phyloP scores from a whole-genome alignment of 352 stramenopile species.

The Thalassiosira exigua region DNA sequence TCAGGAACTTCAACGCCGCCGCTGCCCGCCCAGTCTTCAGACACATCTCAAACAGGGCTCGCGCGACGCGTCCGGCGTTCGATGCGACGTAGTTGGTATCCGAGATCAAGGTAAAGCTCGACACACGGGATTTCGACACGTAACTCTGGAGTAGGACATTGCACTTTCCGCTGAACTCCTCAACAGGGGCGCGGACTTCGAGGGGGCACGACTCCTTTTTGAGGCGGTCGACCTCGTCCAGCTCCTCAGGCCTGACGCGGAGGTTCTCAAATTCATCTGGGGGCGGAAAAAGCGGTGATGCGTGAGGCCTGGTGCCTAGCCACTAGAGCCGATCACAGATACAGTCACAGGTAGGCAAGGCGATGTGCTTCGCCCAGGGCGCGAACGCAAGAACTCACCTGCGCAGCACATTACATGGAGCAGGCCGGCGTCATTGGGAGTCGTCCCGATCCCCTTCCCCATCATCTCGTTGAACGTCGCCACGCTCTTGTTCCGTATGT shows the following conservation, averaged over 20 bases:
- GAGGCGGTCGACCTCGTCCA: constrained; percentile 92
- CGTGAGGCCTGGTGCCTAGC: too few relatives aligned
- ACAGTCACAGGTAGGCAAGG: too few relatives aligned
- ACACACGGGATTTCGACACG: constrained; percentile 89
- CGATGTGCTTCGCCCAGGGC: too few relatives aligned
- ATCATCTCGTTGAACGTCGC: constrained; percentile 97
- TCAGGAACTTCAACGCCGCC: constrained; percentile 90
- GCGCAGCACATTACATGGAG: constrained; percentile 86
- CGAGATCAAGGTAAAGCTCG: constrained; percentile 96
- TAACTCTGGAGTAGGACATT: constrained; percentile 96
- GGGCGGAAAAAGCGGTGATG: too few relatives aligned
- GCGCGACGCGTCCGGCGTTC: constrained; percentile 96
- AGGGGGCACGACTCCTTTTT: constrained; percentile 89
- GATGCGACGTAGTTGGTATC: constrained; percentile 99
- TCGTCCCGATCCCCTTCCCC: constrained; percentile 71
- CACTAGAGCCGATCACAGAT: too few relatives aligned
- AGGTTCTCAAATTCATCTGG: constrained; percentile 95
- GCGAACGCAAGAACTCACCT: constrained; percentile 94
- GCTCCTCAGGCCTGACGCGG: constrained; percentile 93
- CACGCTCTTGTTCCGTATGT: constrained; percentile 98
- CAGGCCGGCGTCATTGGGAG: constrained; percentile 62
- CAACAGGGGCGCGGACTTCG: constrained; percentile 89
- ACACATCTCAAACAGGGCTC: constrained; percentile 99
- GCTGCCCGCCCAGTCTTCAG: constrained; percentile 67
- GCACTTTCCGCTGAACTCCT: constrained; percentile 94